These are phyloP conservation scores for Emmonsiellopsis sp. DNA, from an alignment of 2,329 filamentous ascomycete species.

Conservation along the genomic window DNA sequence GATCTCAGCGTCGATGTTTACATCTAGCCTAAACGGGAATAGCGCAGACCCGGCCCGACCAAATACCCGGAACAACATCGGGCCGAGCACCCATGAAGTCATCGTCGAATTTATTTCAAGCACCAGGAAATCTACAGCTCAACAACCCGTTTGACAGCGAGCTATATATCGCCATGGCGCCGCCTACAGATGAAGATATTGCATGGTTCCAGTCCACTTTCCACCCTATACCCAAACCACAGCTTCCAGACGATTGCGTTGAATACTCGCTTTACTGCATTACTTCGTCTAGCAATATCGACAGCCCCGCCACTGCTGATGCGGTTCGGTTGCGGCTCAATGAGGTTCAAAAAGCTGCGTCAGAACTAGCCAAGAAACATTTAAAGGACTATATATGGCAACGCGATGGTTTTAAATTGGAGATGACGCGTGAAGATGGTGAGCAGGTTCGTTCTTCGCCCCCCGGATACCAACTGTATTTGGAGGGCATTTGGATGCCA, in stretches of 20 bases:
- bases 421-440: constrained; percentile 53
- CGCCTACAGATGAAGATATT: constrained; percentile 45
- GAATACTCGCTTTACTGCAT: constrained; percentile 75
- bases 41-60: constrained; percentile 11
- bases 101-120: constrained; percentile 10
- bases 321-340: constrained; percentile 54
- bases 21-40: constrained; percentile 27
- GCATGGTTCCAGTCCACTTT: constrained; percentile 60
- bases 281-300: constrained; percentile 45
- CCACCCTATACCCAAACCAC: constrained; percentile 52
- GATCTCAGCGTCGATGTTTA: constrained; percentile 27
- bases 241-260: constrained; percentile 71
- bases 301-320: constrained; percentile 45
- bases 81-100: constrained; percentile 22
- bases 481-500: not conserved
- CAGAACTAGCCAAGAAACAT: constrained; percentile 52
- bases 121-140: constrained; percentile 5
- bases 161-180: constrained; percentile 23
- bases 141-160: constrained; percentile 5
- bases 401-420: constrained; percentile 66
- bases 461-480: constrained; percentile 1
- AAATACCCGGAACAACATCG: constrained; percentile 2
- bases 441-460: constrained; percentile 16
- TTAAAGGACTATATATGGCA: constrained; percentile 95
- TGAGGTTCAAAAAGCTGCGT: constrained; percentile 58